Base-by-base conservation (phyloP, 202 grass and related monocot species). In the Bolboschoenoplectus hybrid region DNA sequence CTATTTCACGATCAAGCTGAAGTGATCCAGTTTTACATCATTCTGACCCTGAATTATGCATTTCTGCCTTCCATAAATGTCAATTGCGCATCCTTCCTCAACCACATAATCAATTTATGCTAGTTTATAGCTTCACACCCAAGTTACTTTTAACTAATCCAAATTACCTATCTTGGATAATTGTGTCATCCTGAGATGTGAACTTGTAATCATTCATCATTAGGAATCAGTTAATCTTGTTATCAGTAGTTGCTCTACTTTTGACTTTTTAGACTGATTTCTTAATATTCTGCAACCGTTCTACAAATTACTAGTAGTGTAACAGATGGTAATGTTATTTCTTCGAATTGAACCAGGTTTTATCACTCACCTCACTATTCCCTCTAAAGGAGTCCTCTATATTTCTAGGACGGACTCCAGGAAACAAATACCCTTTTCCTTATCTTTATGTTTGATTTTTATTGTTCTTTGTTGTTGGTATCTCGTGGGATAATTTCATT, bases 1-100 rank as follows among this genome's bases (percentile, higher is more conserved):
- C 14, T 85, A 71, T 77, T 58, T 76, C 69, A 76, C 81, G 82
- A 85, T 85, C 50, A 60, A 26, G 83, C 74, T 82, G 74, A 83
- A 67, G 13, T 90, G 41, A 86, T 65, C 32, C 63, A 81, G 34
- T 43, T 13, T 50, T 65, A 7, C 43, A 5, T 49, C 35, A 63
- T 64, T 26, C 14, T 35, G 4, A 53, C 47, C 7, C 39, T 8
- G 26, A 65, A 55, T 64, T 71, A 51, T 83, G 81, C 40, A 67
- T 66, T 34, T 63, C 13, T 20, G 32, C 26, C 49, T 51, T 53
- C 38, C 38, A 43, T 19, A 52, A 52, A 75, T 75, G 46, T 53
- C 10, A 52, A 74, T 74, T 50, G 44, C 35, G 46, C 47, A 75
- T 35, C 53, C 19, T 75, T 53, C 8, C 7, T 73, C 17, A 47